These are phyloP conservation scores for Glycine latifolia DNA, from an alignment of 306 rosid species.

Conservation along the genomic window DNA sequence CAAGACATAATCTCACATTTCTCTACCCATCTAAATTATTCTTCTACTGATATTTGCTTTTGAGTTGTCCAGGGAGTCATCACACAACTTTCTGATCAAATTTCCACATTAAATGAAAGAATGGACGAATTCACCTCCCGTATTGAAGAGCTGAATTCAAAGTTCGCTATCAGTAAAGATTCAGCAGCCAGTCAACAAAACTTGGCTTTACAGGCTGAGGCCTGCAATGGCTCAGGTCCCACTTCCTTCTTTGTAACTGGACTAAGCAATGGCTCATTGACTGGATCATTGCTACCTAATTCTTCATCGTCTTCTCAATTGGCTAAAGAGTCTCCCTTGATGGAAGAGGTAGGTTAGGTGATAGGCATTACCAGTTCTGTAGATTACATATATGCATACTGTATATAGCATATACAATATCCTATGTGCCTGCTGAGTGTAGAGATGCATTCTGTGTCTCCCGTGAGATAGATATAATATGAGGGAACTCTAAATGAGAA, in stretches of 20 bases:
- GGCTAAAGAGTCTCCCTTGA: conserved; percentile 76
- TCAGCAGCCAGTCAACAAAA: conserved; percentile 90
- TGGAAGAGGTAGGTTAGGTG: conserved; percentile 75
- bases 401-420: too few species aligned
- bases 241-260: conserved; percentile 75
- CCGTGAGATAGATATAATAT: too few species aligned
- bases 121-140: conserved; percentile 98
- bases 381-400: background rate
- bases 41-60: conserved; percentile 45
- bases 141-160: conserved; percentile 86
- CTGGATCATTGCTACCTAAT: conserved; percentile 76
- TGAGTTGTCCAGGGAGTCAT: conserved; percentile 73
- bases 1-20: background rate
- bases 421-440: too few species aligned
- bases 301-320: conserved; percentile 87
- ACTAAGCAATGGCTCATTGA: conserved; percentile 79
- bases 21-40: conserved; percentile 20
- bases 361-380: too few species aligned
- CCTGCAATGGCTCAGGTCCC: conserved; percentile 83
- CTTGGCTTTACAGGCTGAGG: conserved; percentile 77
- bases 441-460: too few species aligned
- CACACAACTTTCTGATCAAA: conserved; percentile 96
- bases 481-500: too few species aligned
- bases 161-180: conserved; percentile 56
- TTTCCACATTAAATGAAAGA: conserved; percentile 91